These are phyloP conservation scores for Magnolia sinica DNA, from an alignment of 164 flowering plant genomes.

Conservation along the genomic window DNA sequence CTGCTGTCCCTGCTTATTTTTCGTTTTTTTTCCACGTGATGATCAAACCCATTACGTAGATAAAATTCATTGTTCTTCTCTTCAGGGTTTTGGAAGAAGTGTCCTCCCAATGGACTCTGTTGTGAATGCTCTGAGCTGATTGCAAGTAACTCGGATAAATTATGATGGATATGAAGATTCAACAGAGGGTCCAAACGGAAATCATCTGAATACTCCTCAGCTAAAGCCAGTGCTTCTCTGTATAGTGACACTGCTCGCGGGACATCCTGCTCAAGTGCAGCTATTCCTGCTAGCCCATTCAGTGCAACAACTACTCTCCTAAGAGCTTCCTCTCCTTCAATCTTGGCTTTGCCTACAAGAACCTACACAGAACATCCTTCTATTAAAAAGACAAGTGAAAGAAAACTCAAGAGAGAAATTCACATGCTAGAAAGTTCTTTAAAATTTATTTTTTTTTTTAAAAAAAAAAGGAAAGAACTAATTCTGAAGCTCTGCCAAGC, in stretches of 20 bases:
- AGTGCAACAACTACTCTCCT: conserved; percentile 72
- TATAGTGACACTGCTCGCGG: conserved; percentile 60
- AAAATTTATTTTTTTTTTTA: too few relatives aligned
- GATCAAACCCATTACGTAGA: conserved; percentile 10
- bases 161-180: conserved; percentile 79
- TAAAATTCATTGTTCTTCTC: conserved; percentile 16
- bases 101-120: conserved; percentile 14
- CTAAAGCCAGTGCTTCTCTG: conserved; percentile 61
- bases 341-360: conserved; percentile 77
- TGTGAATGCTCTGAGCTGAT: conserved; percentile 14
- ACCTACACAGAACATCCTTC: conserved; percentile 41
- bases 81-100: conserved; percentile 19
- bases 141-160: conserved; percentile 69
- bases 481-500: not conserved
- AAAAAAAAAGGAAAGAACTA: not conserved
- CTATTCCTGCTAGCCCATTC: conserved; percentile 93
- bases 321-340: conserved; percentile 93
- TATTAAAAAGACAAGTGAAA: conserved; percentile 10
- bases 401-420: not conserved
- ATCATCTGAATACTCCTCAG: conserved; percentile 68
- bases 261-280: conserved; percentile 55
- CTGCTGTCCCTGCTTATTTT: conserved; percentile 26
- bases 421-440: not conserved
- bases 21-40: conserved; percentile 24
- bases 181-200: conserved; percentile 84